Percentiles rank a stretch among this genome's conserved stretches.
Conservation (phyloP, 2,329 filamentous ascomycete genomes). For the Talaromyces amestolkiae region DNA sequence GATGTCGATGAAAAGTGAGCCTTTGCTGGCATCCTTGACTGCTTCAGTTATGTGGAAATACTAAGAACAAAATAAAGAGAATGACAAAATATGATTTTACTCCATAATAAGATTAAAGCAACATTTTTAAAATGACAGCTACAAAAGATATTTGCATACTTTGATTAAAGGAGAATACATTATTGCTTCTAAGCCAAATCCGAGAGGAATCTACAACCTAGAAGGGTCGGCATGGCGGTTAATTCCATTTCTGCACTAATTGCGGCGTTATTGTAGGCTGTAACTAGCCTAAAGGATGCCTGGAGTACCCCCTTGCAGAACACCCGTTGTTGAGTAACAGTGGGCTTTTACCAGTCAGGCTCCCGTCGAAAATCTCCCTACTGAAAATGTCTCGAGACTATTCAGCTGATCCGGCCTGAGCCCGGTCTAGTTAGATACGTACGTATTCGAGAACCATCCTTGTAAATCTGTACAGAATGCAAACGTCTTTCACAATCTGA, state of each 20-base stretch:
- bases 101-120: not conserved
- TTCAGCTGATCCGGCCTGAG: not conserved
- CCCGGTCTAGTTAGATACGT: not conserved
- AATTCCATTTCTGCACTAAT: no score
- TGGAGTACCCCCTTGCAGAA: not conserved
- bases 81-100: not conserved
- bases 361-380: not conserved
- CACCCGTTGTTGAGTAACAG: not conserved
- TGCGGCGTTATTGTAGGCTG: no score
- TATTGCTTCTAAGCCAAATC: not conserved
- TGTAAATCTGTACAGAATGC: no score
- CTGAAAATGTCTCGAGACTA: not conserved
- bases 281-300: no score
- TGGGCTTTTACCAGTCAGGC: not conserved
- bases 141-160: no score
- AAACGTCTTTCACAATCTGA: no score
- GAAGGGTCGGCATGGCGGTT: no score
- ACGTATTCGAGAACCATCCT: no score
- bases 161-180: not conserved
- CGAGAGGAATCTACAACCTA: no score
- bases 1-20: not conserved
- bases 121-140: no score
- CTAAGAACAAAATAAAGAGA: not conserved
- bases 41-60: not conserved
- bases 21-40: not conserved